Conservation (phyloP, 257 asterid species). For the Solanum habrochaites region DNA sequence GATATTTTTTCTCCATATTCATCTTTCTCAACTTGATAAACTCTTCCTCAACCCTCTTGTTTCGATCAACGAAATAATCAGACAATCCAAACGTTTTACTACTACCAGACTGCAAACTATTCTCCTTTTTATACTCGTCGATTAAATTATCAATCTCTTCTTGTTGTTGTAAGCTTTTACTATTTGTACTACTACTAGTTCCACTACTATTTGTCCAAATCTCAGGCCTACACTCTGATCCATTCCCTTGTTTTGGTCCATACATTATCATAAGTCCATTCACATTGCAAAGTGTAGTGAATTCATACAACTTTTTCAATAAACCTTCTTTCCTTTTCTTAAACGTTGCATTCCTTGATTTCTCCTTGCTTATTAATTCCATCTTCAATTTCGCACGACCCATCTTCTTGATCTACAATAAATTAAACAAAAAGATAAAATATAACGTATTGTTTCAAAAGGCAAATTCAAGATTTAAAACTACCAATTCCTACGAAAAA, state of each 20-base stretch:
- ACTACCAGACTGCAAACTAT: slow-evolving; percentile 18
- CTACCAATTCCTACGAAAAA: not conserved
- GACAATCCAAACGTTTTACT: slow-evolving; percentile 22
- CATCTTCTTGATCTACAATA: slow-evolving; percentile 11
- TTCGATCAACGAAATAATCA: slow-evolving; percentile 35
- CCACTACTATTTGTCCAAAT: slow-evolving; percentile 38
- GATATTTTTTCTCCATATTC: slow-evolving; percentile 39
- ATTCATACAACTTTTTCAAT: slow-evolving; percentile 40
- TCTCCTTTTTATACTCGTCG: slow-evolving; percentile 25
- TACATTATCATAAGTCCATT: slow-evolving; percentile 52
- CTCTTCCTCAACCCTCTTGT: slow-evolving; percentile 36
- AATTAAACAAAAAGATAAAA: not conserved
- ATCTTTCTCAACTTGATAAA: slow-evolving; percentile 19
- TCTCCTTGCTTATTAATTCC: slow-evolving; percentile 50
- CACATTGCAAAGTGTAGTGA: slow-evolving; percentile 65
- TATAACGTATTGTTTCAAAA: too few relatives aligned
- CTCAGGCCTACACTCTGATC: slow-evolving; percentile 10
- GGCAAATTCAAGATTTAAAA: not conserved
- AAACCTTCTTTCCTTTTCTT: slow-evolving; percentile 63
- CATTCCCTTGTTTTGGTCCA: slow-evolving; percentile 25
- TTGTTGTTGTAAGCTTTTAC: not conserved
- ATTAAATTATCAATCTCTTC: slow-evolving; percentile 26
- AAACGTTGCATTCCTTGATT: slow-evolving; percentile 36
- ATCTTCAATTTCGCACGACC: slow-evolving; percentile 63
- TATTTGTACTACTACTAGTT: not conserved